Conservation (phyloP, 2,329 filamentous ascomycete species). For the Colletotrichum sp. region DNA sequence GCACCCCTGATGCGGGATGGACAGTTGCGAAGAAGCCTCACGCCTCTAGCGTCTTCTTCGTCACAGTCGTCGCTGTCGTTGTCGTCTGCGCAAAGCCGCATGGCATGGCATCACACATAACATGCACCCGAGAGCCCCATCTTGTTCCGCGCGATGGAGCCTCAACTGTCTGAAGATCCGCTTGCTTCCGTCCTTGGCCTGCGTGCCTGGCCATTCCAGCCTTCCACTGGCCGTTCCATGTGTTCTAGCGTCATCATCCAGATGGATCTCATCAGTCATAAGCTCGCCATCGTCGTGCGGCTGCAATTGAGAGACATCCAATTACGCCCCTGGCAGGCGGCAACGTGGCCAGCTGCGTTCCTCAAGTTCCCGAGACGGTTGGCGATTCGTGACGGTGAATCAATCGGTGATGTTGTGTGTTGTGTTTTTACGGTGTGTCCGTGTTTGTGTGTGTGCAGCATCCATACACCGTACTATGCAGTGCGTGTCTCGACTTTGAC, state of each 20-base stretch:
- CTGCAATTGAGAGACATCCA: neutral
- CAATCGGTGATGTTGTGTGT: neutral
- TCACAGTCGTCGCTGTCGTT: neutral
- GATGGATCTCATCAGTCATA: conserved; percentile 23
- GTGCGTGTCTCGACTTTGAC: neutral
- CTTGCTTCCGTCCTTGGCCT: conserved; percentile 18
- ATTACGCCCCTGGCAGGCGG: neutral
- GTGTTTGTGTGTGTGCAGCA: neutral
- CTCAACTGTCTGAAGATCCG: conserved; percentile 12
- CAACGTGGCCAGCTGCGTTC: conserved; percentile 11
- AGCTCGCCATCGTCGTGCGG: conserved; percentile 17
- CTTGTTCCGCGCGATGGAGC: conserved; percentile 13
- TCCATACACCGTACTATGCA: neutral
- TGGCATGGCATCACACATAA: neutral
- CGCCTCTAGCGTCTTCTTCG: neutral
- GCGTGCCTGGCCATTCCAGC: conserved; percentile 7
- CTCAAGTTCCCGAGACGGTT: neutral
- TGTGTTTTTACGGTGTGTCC: neutral
- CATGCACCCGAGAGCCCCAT: conserved; percentile 11
- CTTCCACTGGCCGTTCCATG: conserved; percentile 14
- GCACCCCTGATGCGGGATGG: neutral
- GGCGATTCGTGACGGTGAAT: neutral
- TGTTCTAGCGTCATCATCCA: conserved; percentile 2
- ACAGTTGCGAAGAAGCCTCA: neutral
- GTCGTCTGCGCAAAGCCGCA: neutral